Conservation (phyloP, 1,139 yeast genomes). For the Yamadazyma diospyri region DNA sequence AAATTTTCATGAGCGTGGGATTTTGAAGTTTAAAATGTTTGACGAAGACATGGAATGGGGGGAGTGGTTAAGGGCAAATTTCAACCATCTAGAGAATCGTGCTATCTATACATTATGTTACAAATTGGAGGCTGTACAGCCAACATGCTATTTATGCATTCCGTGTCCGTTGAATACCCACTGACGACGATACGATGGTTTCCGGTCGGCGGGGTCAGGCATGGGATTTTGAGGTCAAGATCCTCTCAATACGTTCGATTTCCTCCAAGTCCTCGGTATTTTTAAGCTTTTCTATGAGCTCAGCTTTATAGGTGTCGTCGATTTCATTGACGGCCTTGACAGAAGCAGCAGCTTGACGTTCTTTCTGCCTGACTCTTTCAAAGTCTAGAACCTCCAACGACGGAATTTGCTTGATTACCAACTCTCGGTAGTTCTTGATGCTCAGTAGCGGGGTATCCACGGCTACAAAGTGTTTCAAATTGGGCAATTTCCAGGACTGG, state of each 20-base stretch:
- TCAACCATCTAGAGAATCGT: too few relatives aligned
- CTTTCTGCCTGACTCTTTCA: slow-evolving; percentile 53
- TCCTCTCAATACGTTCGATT: slow-evolving; percentile 64
- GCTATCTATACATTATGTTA: slow-evolving; percentile 1
- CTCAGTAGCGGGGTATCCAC: slow-evolving; percentile 59
- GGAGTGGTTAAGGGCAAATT: not conserved
- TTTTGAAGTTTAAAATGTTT: not conserved
- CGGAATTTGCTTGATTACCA: slow-evolving; percentile 63
- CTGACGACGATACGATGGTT: too few relatives aligned
- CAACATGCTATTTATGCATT: too few relatives aligned
- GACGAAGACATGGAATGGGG: not conserved
- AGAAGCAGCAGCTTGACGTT: slow-evolving; percentile 49
- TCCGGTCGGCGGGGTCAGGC: not conserved
- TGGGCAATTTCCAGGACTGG: slow-evolving; percentile 26
- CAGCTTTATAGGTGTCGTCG: slow-evolving; percentile 43
- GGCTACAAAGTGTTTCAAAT: slow-evolving; percentile 48
- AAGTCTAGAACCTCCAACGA: slow-evolving; percentile 63
- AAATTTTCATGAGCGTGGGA: slow-evolving; percentile 2
- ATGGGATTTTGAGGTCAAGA: slow-evolving; percentile 26
- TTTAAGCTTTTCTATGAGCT: slow-evolving; percentile 51
- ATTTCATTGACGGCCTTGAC: slow-evolving; percentile 5
- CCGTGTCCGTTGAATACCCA: too few relatives aligned
- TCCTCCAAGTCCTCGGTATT: slow-evolving; percentile 70
- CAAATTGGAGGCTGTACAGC: too few relatives aligned
- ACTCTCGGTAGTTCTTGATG: slow-evolving; percentile 54